Percentiles rank a stretch among this genome's conserved stretches.
These are phyloP conservation scores for Candida awuae DNA, from an alignment of 805 yeast species.

Conservation along the genomic window DNA sequence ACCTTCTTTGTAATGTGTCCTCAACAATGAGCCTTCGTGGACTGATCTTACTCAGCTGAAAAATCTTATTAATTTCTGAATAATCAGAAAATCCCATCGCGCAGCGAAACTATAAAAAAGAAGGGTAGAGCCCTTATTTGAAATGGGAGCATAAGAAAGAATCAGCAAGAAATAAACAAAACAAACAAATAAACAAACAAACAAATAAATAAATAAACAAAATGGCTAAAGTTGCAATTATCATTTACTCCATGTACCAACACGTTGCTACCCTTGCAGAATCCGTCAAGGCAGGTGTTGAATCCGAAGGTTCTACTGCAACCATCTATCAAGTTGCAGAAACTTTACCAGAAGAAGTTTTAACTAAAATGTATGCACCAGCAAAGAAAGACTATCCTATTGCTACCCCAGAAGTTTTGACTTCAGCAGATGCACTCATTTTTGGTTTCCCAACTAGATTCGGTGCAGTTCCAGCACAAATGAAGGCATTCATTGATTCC, in stretches of 20 bases:
- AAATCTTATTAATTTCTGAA: too few species aligned
- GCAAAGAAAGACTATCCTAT: slow-evolving; percentile 55
- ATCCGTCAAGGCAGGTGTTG: slow-evolving; percentile 59
- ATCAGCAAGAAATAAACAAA: too few species aligned
- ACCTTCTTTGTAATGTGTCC: too few species aligned
- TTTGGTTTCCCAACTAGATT: slow-evolving; percentile 85
- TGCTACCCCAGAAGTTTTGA: slow-evolving; percentile 51
- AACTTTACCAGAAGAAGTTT: slow-evolving; percentile 55
- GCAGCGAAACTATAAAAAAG: too few species aligned
- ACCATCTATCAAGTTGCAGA: slow-evolving; percentile 71
- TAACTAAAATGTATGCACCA: slow-evolving; percentile 54
- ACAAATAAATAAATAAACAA: not conserved
- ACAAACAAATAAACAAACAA: not conserved
- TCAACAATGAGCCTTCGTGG: too few species aligned
- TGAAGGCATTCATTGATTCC: slow-evolving; percentile 67
- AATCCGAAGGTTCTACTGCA: slow-evolving; percentile 59
- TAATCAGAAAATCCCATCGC: too few species aligned
- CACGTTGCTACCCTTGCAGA: slow-evolving; percentile 66
- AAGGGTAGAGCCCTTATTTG: too few species aligned
- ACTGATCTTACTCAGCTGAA: too few species aligned
- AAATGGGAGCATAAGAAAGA: too few species aligned
- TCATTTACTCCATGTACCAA: slow-evolving; percentile 70
- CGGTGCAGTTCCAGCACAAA: slow-evolving; percentile 75
- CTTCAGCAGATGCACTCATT: slow-evolving; percentile 67
- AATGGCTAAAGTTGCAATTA: slow-evolving; percentile 31